A percentile compares a stretch with the other conserved stretches of the same genome.
Evolutionary conservation across 1,284 basidiomycete genomes (phyloP).

Genomic region (Malassezia equina): DNA sequence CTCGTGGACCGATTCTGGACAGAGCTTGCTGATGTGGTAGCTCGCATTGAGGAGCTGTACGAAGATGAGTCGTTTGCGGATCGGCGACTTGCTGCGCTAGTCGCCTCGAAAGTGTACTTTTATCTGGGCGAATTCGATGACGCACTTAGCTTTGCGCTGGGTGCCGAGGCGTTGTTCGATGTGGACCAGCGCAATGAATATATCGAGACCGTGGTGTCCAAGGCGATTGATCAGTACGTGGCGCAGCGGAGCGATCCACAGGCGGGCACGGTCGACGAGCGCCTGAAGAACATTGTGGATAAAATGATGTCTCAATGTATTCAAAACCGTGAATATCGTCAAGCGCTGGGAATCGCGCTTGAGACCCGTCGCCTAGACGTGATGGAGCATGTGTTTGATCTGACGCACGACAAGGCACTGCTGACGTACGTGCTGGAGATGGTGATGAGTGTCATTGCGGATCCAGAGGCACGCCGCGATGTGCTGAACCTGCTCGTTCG

Average conservation of each 20-base stretch:
- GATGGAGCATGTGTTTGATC: conserved; percentile 39
- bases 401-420: conserved; percentile 35
- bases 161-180: conserved; percentile 41
- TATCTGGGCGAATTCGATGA: conserved; percentile 47
- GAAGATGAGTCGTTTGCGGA: conserved; percentile 40
- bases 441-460: conserved; percentile 36
- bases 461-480: conserved; percentile 33
- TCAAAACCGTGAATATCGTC: conserved; percentile 36
- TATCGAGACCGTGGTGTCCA: conserved; percentile 46
- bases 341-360: conserved; percentile 45
- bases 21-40: conserved; percentile 44
- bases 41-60: conserved; percentile 45
- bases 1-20: conserved; percentile 46
- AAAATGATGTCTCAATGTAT: conserved; percentile 47
- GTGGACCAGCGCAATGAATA: conserved; percentile 44
- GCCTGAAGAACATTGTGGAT: conserved; percentile 41
- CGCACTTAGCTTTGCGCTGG: conserved; percentile 46
- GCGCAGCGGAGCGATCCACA: conserved; percentile 18
- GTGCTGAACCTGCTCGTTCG: conserved; percentile 45
- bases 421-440: conserved; percentile 45
- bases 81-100: conserved; percentile 42
- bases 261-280: conserved; percentile 20
- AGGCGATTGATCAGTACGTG: conserved; percentile 47
- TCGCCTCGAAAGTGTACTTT: conserved; percentile 47
- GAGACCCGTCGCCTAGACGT: conserved; percentile 42